Evolutionary conservation across 106 monocot genomes (phyloP), one percentile per base, ranked within the genome.

Genomic region (Cymbidium sinense): DNA sequence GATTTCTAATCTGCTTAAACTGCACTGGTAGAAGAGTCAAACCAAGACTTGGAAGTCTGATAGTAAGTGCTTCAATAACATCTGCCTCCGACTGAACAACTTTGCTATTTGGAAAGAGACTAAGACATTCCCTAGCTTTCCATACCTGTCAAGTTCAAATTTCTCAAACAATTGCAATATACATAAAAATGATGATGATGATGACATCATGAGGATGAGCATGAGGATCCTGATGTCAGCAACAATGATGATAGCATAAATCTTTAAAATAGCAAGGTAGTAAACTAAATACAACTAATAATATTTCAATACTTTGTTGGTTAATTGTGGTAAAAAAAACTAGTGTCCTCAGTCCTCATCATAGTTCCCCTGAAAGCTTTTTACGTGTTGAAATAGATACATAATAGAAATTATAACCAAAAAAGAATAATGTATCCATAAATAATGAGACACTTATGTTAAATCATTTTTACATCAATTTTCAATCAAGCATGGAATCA

Each of bases 111-210:
- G 94, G 88, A 74, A 92, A 81, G 55, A 98, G 84, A 76, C 79
- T 89, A 70, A 98, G 84, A 73, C 98, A 98, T 77, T 98, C 94
- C 83, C 79, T 91, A 55, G 98, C 94, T 77, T 90, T 98, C 94
- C 91, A 94, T 36, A 98, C 92, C 98, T 96, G 89, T 75, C 82
- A 79, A 75, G 33, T 64, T 23, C 15, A 65, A 30, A 78, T 20
- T 78, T 43, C 44, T 27, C 44, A 74, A 28, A 28, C 6, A 47
- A 47, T 27, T 74, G 28, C 43, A 74, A 27, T 15, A 74, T 15
- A 6, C 21, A 43, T 10, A 15, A 23, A 74, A 13, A 44, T 2
- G n/a, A 62, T 8, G 7, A 23, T 47, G 47, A 29, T 47, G 13
- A 47, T 47, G 13, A 47, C 13, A 13, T 13, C 13, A 13, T 2